Conservation (phyloP, 2,329 filamentous ascomycete species). For the Pseudogymnoascus destructans region DNA sequence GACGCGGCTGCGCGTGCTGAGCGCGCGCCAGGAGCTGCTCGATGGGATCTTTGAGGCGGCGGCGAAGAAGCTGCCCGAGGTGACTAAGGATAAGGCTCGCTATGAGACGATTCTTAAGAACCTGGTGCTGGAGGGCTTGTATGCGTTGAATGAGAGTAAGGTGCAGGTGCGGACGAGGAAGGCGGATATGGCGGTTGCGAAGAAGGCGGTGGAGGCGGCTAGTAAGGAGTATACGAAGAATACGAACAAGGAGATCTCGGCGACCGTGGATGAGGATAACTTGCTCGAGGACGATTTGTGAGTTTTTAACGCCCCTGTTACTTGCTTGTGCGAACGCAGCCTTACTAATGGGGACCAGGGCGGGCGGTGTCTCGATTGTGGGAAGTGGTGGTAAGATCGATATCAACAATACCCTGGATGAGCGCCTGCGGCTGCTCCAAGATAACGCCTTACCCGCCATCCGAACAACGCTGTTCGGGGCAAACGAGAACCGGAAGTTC, state of each 20-base stretch:
- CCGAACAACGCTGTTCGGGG: constrained; percentile 76
- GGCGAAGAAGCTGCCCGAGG: constrained; percentile 53
- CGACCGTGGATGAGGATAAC: constrained; percentile 65
- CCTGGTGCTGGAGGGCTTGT: constrained; percentile 78
- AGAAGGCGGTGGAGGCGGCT: constrained; percentile 66
- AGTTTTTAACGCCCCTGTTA: constrained; percentile 29
- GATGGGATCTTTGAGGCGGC: constrained; percentile 80
- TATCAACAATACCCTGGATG: constrained; percentile 96
- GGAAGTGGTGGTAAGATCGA: constrained; percentile 87
- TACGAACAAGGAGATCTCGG: constrained; percentile 53
- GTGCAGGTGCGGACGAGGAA: constrained; percentile 64
- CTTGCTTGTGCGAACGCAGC: not conserved
- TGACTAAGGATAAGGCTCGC: constrained; percentile 55
- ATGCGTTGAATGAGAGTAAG: constrained; percentile 72
- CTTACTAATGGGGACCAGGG: constrained; percentile 36
- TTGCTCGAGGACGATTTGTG: constrained; percentile 72
- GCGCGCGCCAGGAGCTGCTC: constrained; percentile 77
- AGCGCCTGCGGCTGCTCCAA: constrained; percentile 74
- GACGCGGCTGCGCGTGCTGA: constrained; percentile 78
- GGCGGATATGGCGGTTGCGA: constrained; percentile 62
- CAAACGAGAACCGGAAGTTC: constrained; percentile 93
- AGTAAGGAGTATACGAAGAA: constrained; percentile 74
- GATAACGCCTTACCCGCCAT: constrained; percentile 74
- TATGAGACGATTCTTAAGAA: constrained; percentile 68
- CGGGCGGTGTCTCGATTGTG: constrained; percentile 70